A percentile compares a stretch with the other conserved stretches of the same genome.
phyloP scores from a whole-genome alignment of 345 rosid species.

The Pistacia atlantica region DNA sequence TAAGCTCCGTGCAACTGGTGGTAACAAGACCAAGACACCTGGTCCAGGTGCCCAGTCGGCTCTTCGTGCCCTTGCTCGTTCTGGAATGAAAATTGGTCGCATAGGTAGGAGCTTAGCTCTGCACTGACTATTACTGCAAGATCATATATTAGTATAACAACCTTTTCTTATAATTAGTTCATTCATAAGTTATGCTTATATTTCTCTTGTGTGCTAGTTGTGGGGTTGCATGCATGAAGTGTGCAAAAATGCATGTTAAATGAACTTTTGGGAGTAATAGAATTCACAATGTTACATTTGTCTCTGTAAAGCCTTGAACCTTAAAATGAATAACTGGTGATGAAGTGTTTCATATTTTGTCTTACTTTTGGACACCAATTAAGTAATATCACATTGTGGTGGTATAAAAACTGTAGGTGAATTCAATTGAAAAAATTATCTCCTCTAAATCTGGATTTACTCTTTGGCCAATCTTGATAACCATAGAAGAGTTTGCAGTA shows the following conservation, averaged over 20 bases:
- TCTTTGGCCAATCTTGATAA: too few species aligned
- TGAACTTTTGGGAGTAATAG: not conserved
- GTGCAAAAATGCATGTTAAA: too few species aligned
- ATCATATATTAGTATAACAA: not conserved
- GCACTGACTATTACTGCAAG: not conserved
- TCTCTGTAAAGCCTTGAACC: too few species aligned
- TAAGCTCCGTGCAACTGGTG: slow-evolving; percentile 84
- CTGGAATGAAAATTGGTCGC: slow-evolving; percentile 87
- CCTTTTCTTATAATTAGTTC: not conserved
- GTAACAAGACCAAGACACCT: slow-evolving; percentile 88
- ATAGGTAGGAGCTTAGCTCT: slow-evolving; percentile 44
- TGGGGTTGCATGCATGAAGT: too few species aligned
- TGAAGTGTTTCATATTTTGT: not conserved
- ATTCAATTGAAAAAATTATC: too few species aligned
- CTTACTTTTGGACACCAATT: too few species aligned
- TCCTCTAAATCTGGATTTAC: too few species aligned
- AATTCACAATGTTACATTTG: not conserved
- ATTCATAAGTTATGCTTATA: too few species aligned
- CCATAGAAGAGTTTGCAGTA: too few species aligned
- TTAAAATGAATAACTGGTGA: not conserved
- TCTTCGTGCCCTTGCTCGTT: slow-evolving; percentile 79
- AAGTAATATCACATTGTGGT: too few species aligned
- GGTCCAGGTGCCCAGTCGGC: slow-evolving; percentile 95
- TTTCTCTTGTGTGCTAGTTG: too few species aligned
- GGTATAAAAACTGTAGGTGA: too few species aligned